These are phyloP conservation scores for Saturnispora silvae DNA, from an alignment of 805 yeast species.

Conservation along the genomic window DNA sequence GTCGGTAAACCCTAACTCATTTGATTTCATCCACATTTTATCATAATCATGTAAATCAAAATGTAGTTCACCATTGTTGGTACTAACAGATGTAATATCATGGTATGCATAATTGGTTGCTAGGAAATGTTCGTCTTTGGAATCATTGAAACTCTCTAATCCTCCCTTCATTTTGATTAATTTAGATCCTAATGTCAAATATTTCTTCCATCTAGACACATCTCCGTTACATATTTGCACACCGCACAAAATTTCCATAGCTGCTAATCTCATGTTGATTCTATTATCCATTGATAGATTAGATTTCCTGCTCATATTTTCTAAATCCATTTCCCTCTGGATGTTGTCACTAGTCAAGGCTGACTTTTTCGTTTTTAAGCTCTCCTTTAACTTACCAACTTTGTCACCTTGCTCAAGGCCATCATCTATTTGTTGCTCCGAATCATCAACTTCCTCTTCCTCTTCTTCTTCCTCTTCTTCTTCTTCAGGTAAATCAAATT, in stretches of 20 bases:
- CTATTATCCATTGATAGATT: conserved; percentile 23
- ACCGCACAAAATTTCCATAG: conserved; percentile 58
- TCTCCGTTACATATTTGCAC: conserved; percentile 81
- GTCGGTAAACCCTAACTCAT: conserved; percentile 40
- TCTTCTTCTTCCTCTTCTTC: conserved; percentile 21
- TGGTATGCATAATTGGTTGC: conserved; percentile 74
- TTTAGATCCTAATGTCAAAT: conserved; percentile 55
- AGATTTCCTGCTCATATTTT: conserved; percentile 6
- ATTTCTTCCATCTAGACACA: conserved; percentile 62
- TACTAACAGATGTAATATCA: conserved; percentile 58
- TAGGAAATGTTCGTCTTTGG: conserved; percentile 59
- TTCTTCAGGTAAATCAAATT: conserved; percentile 17
- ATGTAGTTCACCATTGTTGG: conserved; percentile 51
- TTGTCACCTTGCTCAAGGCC: too few relatives aligned
- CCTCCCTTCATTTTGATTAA: conserved; percentile 57
- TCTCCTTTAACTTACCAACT: too few relatives aligned
- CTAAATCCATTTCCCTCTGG: not conserved
- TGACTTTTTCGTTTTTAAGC: too few relatives aligned
- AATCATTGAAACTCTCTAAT: conserved; percentile 35
- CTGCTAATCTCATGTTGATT: conserved; percentile 44
- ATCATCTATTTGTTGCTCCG: too few relatives aligned
- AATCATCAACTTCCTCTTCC: conserved; percentile 12
- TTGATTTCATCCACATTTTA: conserved; percentile 31
- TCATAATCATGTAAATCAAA: conserved; percentile 55
- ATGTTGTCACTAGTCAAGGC: too few relatives aligned